Base-by-base conservation (phyloP, 768 basidiomycete genomes). In the Tricholoma sp. region DNA sequence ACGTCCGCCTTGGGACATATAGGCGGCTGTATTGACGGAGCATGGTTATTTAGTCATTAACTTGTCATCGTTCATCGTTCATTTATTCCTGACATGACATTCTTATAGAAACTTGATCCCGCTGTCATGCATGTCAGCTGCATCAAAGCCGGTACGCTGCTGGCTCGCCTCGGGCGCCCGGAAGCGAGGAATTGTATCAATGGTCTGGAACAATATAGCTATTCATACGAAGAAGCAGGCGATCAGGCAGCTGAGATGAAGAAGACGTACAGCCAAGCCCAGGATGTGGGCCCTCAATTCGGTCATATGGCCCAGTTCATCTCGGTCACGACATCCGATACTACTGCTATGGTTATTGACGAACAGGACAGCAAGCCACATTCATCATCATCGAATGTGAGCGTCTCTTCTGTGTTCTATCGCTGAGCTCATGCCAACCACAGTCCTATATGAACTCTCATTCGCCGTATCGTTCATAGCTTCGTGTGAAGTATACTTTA, bases 91-190 rank as follows among this genome's bases (percentile, higher is more conserved):
- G 7, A 56, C 14, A 18, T 52, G 35, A n/a, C 11, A 52, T 64
- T 54, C 32, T 37, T 46, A 43, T 63, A 89, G 84, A 82, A 85
- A 67, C 78, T 91, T 56, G 91, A 91, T 69, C 90, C 91, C 29
- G 91, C 94, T 3, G 89, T 94, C 41, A 90, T 97, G 82, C 89
- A 91, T 59, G 89, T 91, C 65, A 84, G 86, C 62, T 86, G 90
- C 67, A 90, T 89, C 59, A 86, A 90, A 59, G 89, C 93, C 0
- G 94, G 94, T 11, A 83, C 79, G 50, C 76, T 94, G 12, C 82
- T 96, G 54, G 94, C 92, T 5, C 81, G 85, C 22, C 72, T 89
- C n/a, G 93, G 88, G 6, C 85, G 91, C 18, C 84, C 85, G 1
- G 94, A 95, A 70, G 91, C 89, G 31, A 72, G 79, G 55, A 86